phyloP scores from a whole-genome alignment of 495 filamentous ascomycete genomes.

The Oleoguttula mirabilis region DNA sequence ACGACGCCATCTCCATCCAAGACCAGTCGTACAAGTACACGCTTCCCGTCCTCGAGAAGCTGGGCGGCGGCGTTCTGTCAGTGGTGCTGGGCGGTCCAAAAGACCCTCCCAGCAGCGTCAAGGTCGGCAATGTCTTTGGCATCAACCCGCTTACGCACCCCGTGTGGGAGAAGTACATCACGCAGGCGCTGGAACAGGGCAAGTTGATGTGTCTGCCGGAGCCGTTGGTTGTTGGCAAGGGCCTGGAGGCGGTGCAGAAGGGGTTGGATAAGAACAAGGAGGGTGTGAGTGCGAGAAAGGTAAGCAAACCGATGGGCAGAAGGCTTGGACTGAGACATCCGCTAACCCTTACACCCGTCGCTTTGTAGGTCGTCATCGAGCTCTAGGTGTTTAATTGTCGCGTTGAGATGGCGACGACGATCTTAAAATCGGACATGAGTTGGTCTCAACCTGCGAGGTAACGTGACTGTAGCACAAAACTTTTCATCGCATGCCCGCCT shows the following conservation, averaged over 20 bases:
- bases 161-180: conserved; percentile 34
- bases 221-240: conserved; percentile 24
- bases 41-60: conserved; percentile 23
- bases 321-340: no score
- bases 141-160: conserved; percentile 19
- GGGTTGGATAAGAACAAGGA: conserved; percentile 25
- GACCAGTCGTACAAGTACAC: conserved; percentile 16
- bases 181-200: conserved; percentile 30
- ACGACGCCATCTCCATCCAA: conserved; percentile 24
- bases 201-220: conserved; percentile 30
- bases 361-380: no score
- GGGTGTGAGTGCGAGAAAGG: conserved; percentile 28
- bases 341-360: no score
- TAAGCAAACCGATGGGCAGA: no score
- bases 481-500: no score
- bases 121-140: conserved; percentile 20
- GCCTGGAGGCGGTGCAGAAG: conserved; percentile 26
- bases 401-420: no score
- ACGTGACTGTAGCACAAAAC: no score
- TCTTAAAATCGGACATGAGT: no score
- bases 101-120: conserved; percentile 12
- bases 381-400: no score
- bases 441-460: no score
- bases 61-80: conserved; percentile 22
- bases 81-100: conserved; percentile 20